Percentiles rank a stretch among this genome's conserved stretches.
Conservation (phyloP, 2,329 filamentous ascomycete species). For the Zymoseptoria brevis region DNA sequence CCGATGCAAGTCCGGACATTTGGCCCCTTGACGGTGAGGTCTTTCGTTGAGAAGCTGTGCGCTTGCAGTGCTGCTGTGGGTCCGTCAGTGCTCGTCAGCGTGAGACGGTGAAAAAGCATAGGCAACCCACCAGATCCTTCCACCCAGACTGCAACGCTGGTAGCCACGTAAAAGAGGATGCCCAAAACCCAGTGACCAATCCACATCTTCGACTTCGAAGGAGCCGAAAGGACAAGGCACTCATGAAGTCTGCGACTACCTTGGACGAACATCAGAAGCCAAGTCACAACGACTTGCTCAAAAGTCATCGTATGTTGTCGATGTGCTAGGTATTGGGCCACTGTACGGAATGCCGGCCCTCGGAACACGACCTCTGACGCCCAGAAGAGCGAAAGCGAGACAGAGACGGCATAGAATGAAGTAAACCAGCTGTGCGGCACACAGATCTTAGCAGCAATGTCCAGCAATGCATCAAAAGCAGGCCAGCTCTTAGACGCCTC, state of each 20-base stretch:
- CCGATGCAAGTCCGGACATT: slow-evolving; percentile 48
- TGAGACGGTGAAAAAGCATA: not conserved
- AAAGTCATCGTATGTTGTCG: slow-evolving; percentile 45
- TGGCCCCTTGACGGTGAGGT: slow-evolving; percentile 35
- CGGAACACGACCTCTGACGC: slow-evolving; percentile 42
- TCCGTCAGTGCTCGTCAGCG: slow-evolving; percentile 4
- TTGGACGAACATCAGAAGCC: slow-evolving; percentile 68
- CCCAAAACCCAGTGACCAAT: slow-evolving; percentile 75
- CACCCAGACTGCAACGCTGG: slow-evolving; percentile 73
- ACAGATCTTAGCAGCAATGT: slow-evolving; percentile 46
- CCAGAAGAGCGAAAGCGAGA: slow-evolving; percentile 68
- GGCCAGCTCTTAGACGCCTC: not conserved
- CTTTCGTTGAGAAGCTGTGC: slow-evolving; percentile 28
- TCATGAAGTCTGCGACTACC: slow-evolving; percentile 69
- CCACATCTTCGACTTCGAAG: slow-evolving; percentile 73
- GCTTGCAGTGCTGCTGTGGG: slow-evolving; percentile 26
- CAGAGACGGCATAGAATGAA: slow-evolving; percentile 74
- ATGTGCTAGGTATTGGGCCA: slow-evolving; percentile 30
- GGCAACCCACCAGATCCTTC: slow-evolving; percentile 60
- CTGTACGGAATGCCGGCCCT: slow-evolving; percentile 46
- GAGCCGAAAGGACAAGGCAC: slow-evolving; percentile 55
- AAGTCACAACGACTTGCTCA: slow-evolving; percentile 57
- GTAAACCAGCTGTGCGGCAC: slow-evolving; percentile 86
- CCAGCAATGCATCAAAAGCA: slow-evolving; percentile 21
- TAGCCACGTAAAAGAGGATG: slow-evolving; percentile 64